Base-by-base conservation (phyloP, 495 filamentous ascomycete genomes). In the Lasiosphaeria hispida region DNA sequence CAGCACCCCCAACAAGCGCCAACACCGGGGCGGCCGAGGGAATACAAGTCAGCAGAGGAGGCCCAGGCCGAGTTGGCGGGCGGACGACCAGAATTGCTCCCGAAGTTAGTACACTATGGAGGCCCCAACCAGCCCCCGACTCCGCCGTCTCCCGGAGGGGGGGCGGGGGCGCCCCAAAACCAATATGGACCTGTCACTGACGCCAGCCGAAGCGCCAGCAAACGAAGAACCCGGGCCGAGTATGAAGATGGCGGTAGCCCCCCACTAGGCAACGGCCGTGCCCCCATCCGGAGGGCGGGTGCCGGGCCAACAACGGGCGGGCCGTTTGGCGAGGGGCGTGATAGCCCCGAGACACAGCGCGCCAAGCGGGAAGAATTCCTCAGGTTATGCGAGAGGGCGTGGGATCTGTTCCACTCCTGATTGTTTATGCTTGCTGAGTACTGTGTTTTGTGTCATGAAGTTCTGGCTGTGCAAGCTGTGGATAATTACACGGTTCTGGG, bases 391-490 rank as follows among this genome's bases (percentile, higher is more conserved):
- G 84, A 87, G 49, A 79, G 90, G 65, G 93, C 93, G 19, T 98
- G 94, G 94, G 94, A 98, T 76, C 68, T 98, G 51, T 95, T 98
- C 70, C 94, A 97, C 77, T 96, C 92, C 48, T 98, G 77, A 86
- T 43, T 52, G 5, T 13, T 18, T 10, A 14, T 35, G 14, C 13
- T 9, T 10, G 18, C 8, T 18, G 11, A 35, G 23, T 33, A 7
- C 4, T 38, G 7, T 44, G 10, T 33, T 48, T 34, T 35, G 18
- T 56, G 10, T 53, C 38, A 44, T 19, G 38, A 44, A 30, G 38
- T 42, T 50, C 11, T 14, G 18, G 47, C 23, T 30, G 43, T 15
- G 13, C 43, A 47, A 15, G 43, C 43, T 30, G 23, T 30, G 23
- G 5, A 30, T 30, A 30, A 30, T 30, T 23, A 23, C 30, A 47